These are phyloP conservation scores for Peribolospora baueri DNA, from an alignment of 768 basidiomycete species.

Conservation along the genomic window DNA sequence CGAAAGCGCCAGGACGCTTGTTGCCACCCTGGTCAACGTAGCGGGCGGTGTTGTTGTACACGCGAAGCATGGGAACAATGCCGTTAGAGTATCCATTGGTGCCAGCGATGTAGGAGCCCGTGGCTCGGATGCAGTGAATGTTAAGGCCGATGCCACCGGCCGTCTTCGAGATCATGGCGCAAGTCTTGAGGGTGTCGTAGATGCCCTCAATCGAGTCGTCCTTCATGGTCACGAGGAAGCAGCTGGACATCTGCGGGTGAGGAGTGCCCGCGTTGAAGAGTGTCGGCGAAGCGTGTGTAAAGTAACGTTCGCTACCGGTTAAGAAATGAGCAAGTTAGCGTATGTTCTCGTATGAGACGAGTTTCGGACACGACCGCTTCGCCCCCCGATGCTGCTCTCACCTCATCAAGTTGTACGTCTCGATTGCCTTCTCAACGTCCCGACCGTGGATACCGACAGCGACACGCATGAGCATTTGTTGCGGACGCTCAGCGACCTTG, in stretches of 20 bases:
- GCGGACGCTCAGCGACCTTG: constrained; percentile 85
- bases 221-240: constrained; percentile 95
- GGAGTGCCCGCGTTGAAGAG: constrained; percentile 97
- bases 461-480: constrained; percentile 99
- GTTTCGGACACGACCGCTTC: background rate
- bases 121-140: constrained; percentile 91
- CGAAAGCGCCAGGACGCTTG: constrained; percentile 95
- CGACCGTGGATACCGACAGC: constrained; percentile 85
- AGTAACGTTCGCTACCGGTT: constrained; percentile 45
- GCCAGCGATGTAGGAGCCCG: constrained; percentile 87
- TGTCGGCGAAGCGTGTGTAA: constrained; percentile 92
- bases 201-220: constrained; percentile 98
- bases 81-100: constrained; percentile 96
- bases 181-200: constrained; percentile 92
- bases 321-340: constrained; percentile 43
- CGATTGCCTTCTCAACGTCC: constrained; percentile 65
- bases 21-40: constrained; percentile 98
- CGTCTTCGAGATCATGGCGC: constrained; percentile 98
- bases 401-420: constrained; percentile 31
- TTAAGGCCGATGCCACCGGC: constrained; percentile 91
- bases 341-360: constrained; percentile 15
- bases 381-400: no score
- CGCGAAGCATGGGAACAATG: constrained; percentile 96
- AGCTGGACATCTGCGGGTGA: constrained; percentile 72
- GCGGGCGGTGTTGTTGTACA: constrained; percentile 88